These are phyloP conservation scores for Rhodocollybia butyracea DNA, from an alignment of 768 basidiomycete genomes.

Conservation along the genomic window DNA sequence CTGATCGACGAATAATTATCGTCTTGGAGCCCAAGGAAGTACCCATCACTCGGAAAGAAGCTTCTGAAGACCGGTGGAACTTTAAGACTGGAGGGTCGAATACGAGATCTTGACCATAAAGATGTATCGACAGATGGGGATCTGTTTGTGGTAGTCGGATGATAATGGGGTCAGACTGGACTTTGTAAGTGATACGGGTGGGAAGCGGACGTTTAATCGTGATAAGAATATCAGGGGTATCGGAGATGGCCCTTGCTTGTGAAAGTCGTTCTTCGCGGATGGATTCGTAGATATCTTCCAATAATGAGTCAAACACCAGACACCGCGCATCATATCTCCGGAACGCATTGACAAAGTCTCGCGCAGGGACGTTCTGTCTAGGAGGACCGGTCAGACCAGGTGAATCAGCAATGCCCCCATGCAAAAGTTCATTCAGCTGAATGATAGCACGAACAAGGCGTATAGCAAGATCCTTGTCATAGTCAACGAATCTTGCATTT, in stretches of 20 bases:
- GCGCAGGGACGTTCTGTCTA: slow-evolving; percentile 58
- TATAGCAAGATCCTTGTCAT: slow-evolving; percentile 77
- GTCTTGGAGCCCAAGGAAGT: slow-evolving; percentile 77
- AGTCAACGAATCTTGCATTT: slow-evolving; percentile 74
- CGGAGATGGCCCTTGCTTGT: slow-evolving; percentile 56
- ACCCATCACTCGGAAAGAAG: slow-evolving; percentile 90
- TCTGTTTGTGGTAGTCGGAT: slow-evolving; percentile 85
- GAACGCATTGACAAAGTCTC: slow-evolving; percentile 85
- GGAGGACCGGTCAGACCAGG: slow-evolving; percentile 53
- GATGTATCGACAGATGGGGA: slow-evolving; percentile 74
- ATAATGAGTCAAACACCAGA: slow-evolving; percentile 68
- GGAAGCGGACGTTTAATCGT: slow-evolving; percentile 75
- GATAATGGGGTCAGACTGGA: slow-evolving; percentile 85
- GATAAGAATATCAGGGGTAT: slow-evolving; percentile 50
- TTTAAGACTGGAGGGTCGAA: slow-evolving; percentile 86
- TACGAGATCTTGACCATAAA: slow-evolving; percentile 82
- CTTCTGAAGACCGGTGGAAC: slow-evolving; percentile 76
- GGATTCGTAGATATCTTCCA: slow-evolving; percentile 78
- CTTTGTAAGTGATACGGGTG: slow-evolving; percentile 77
- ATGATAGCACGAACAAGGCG: slow-evolving; percentile 78
- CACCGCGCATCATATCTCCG: slow-evolving; percentile 69
- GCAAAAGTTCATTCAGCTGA: slow-evolving; percentile 86
- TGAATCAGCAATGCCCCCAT: slow-evolving; percentile 66
- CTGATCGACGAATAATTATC: slow-evolving; percentile 80
- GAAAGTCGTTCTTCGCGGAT: slow-evolving; percentile 68